A percentile compares a stretch with the other conserved stretches of the same genome.
These are phyloP conservation scores for Phytophthora boehmeriae DNA, from an alignment of 352 stramenopile species.

Conservation along the genomic window DNA sequence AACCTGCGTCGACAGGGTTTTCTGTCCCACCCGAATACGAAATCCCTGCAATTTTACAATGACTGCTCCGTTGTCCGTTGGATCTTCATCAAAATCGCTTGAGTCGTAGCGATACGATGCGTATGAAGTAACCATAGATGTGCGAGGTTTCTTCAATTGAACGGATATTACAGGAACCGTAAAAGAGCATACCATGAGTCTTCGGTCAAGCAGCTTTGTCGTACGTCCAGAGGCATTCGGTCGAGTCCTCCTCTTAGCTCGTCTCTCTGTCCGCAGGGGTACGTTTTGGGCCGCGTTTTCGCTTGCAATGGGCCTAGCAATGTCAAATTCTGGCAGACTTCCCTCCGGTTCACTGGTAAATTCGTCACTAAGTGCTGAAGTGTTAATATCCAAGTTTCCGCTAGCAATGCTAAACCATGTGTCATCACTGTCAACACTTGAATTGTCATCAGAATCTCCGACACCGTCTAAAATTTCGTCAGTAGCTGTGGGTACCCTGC, in stretches of 20 bases:
- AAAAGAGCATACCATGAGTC: constrained; percentile 80
- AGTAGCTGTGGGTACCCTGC: constrained; percentile 13
- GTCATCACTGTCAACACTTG: constrained; percentile 84
- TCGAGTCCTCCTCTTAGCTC: constrained; percentile 32
- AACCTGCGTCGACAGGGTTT: constrained; percentile 79
- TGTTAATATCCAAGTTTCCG: constrained; percentile 54
- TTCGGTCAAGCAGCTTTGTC: constrained; percentile 69
- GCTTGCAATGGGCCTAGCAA: constrained; percentile 10
- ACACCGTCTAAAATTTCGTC: constrained; percentile 27
- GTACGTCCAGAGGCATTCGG: constrained; percentile 20
- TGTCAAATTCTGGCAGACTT: constrained; percentile 24
- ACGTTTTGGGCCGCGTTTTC: constrained; percentile 11
- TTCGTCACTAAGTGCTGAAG: constrained; percentile 21
- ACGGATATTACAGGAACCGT: constrained; percentile 83
- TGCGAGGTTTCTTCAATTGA: constrained; percentile 77
- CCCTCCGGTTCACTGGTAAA: constrained; percentile 13
- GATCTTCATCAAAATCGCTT: constrained; percentile 62
- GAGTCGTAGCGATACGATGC: constrained; percentile 70
- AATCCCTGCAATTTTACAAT: constrained; percentile 85
- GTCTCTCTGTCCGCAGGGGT: constrained; percentile 28
- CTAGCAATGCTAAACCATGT: constrained; percentile 91
- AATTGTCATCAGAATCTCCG: constrained; percentile 59
- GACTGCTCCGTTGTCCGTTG: constrained; percentile 66
- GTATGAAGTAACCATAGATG: constrained; percentile 44
- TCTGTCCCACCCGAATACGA: constrained; percentile 77